These are phyloP conservation scores for Suhomyces terraborum DNA, from an alignment of 1,139 yeast species.

Conservation along the genomic window DNA sequence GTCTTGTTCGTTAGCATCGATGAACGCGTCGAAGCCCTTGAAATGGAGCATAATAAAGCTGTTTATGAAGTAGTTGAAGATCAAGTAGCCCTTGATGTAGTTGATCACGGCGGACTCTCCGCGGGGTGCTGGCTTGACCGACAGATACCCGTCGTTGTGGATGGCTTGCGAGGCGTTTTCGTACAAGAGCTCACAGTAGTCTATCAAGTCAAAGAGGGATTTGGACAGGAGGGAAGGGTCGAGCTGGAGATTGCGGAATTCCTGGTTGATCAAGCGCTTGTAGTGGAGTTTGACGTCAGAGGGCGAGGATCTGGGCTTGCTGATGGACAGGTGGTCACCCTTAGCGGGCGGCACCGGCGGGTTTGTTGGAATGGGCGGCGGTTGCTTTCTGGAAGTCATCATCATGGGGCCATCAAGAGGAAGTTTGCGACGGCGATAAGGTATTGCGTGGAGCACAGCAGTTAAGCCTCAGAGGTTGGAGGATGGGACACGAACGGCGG, in stretches of 20 bases:
- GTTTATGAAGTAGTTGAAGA: constrained; percentile 48
- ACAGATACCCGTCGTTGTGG: constrained; percentile 1
- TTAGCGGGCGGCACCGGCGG: background rate
- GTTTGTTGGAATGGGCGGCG: constrained; percentile 11
- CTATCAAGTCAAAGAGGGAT: constrained; percentile 47
- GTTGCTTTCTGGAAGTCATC: constrained; percentile 12
- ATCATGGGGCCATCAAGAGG: constrained; percentile 2
- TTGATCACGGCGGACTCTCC: constrained; percentile 17
- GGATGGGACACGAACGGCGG: too few species aligned
- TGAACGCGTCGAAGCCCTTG: constrained; percentile 47
- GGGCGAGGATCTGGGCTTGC: background rate
- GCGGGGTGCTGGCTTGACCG: background rate
- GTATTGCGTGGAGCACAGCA: too few species aligned
- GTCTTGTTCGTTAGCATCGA: constrained; percentile 41
- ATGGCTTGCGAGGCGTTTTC: constrained; percentile 30
- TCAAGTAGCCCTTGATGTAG: constrained; percentile 43
- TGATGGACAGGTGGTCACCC: background rate
- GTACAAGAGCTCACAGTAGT: constrained; percentile 43
- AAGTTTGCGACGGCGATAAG: background rate
- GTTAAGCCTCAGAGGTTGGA: too few species aligned
- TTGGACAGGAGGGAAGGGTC: constrained; percentile 34
- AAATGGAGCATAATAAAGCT: constrained; percentile 48
- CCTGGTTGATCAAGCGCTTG: constrained; percentile 34
- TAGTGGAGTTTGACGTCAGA: constrained; percentile 21
- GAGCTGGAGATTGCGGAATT: constrained; percentile 41